Evolutionary conservation across 164 flowering plant species (phyloP).

Genomic region (Tetrastigma voinierianum): DNA sequence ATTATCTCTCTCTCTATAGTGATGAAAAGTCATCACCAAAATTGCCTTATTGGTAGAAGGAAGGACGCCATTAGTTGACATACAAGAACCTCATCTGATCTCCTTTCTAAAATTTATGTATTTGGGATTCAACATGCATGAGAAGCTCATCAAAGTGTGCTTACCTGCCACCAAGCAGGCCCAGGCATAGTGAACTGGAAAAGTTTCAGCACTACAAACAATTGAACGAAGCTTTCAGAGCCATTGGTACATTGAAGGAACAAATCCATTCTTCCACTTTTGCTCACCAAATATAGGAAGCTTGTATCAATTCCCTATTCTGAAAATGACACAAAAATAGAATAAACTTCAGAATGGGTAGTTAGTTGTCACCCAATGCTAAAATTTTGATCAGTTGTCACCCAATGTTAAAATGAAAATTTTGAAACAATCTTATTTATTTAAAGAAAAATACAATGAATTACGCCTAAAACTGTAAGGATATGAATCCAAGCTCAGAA

Average conservation of each 20-base stretch:
- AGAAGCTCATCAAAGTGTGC: neutral
- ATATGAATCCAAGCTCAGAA: no score
- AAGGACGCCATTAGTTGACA: no score
- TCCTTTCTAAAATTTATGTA: no score
- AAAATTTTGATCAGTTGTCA: no score
- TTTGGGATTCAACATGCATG: neutral
- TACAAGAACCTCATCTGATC: no score
- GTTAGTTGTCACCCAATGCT: no score
- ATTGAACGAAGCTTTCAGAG: constrained; percentile 98
- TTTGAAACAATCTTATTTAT: no score
- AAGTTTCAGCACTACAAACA: constrained; percentile 98
- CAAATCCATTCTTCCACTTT: constrained; percentile 96
- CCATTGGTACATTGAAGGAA: constrained; percentile 98
- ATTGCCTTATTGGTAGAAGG: neutral
- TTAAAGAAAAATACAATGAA: no score
- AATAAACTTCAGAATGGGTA: neutral
- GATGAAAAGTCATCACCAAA: neutral
- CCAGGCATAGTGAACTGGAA: constrained; percentile 92
- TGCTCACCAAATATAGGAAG: constrained; percentile 91
- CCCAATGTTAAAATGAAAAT: no score
- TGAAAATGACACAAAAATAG: constrained; percentile 22
- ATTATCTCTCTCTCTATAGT: neutral
- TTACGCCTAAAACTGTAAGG: no score
- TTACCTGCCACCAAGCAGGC: constrained; percentile 97
- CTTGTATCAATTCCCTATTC: constrained; percentile 89